phyloP scores from a whole-genome alignment of 2,329 filamentous ascomycete genomes.

The Aspergillus sp. region DNA sequence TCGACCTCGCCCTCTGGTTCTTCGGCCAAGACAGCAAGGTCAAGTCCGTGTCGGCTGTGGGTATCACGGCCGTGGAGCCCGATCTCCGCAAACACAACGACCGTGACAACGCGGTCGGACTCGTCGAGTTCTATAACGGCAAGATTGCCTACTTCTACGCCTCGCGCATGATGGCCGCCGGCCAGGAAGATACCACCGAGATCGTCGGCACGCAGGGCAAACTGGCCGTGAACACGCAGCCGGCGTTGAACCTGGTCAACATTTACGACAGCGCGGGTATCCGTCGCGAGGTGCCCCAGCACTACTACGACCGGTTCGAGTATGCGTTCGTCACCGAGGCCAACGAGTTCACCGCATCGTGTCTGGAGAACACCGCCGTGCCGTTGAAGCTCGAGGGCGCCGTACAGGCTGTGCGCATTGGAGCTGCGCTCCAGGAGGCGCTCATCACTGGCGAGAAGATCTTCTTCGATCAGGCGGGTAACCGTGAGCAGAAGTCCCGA shows the following conservation, averaged over 20 bases:
- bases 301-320: constrained; percentile 66
- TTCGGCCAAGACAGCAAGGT: constrained; percentile 56
- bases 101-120: constrained; percentile 62
- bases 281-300: constrained; percentile 58
- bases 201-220: constrained; percentile 68
- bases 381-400: constrained; percentile 59
- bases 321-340: constrained; percentile 65
- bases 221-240: constrained; percentile 61
- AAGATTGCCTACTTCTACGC: constrained; percentile 65
- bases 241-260: constrained; percentile 56
- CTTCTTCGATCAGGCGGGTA: constrained; percentile 57
- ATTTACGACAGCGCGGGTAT: constrained; percentile 56
- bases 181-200: constrained; percentile 67
- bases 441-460: constrained; percentile 58
- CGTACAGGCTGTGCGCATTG: constrained; percentile 60
- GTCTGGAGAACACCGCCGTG: constrained; percentile 55
- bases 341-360: constrained; percentile 62
- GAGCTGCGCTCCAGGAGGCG: constrained; percentile 58
- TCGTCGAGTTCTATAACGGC: constrained; percentile 65
- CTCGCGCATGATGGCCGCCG: constrained; percentile 66
- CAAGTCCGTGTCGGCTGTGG: constrained; percentile 57
- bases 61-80: constrained; percentile 60
- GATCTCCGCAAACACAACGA: constrained; percentile 59
- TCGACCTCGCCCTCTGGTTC: constrained; percentile 65
- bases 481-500: constrained; percentile 38